Evolutionary conservation across 2,329 filamentous ascomycete genomes (phyloP), one percentile per base, ranked within the genome.

Genomic region (Phaeosphaeriaceae sp.): DNA sequence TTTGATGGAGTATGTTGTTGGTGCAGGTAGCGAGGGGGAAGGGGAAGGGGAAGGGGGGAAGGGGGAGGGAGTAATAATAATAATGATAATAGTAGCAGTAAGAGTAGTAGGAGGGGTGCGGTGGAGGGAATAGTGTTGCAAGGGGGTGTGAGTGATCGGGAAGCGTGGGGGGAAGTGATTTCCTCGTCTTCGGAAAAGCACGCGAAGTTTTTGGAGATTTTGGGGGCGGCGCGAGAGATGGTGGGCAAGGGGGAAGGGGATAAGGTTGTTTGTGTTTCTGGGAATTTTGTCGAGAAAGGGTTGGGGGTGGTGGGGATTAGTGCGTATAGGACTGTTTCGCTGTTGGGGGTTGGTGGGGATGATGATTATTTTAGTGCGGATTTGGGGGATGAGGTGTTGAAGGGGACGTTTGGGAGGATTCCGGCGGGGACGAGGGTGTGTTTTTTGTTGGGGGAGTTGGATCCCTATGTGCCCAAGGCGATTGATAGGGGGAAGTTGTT

Each of bases 311-410:
- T 74, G 0, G 80, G 82, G 0, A 72, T 87, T 4, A 80, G 76
- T n/a, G 83, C 85, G 6, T 75, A 76, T 37, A 70, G 86, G 34
- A 87, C 84, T 68, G 66, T 86, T 29, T 83, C 82, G 38, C 73
- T 89, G 6, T 76, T 80, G 0, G 82, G 79, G 17, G 72, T 77
- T 42, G 79, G 85, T 4, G 88, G 87, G 8, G 87, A 89, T 50
- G 92, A 97, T 68, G 92, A 96, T 68, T 90, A 89, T 66, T 96
- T 96, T 75, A 92, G 88, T n/a, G 86, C 85, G 2, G 89, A 94
- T 66, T 75, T 94, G n/a, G 71, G 77, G 0, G 81, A 84, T 34
- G 77, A 82, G 26, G 77, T 79, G 15, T 76, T 92, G 6, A 65
- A 72, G 18, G 69, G 69, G 12, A 87, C 87, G n/a, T 96, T 93